Percentiles rank a stretch among this genome's conserved stretches.
Evolutionary conservation across 345 rosid species (phyloP).

Genomic region (Firmiana major): DNA sequence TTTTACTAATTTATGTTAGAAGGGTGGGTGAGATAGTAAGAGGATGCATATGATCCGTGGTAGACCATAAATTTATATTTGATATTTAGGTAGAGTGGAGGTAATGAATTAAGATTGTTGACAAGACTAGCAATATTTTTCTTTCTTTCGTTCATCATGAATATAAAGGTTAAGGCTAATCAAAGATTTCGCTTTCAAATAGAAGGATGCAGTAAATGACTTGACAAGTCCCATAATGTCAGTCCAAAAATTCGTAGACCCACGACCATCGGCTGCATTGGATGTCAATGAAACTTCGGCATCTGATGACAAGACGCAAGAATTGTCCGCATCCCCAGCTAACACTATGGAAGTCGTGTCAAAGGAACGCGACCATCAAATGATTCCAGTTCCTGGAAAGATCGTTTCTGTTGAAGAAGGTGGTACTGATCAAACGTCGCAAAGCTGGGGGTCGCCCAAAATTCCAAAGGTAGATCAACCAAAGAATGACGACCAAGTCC

Average conservation of each 20-base stretch:
- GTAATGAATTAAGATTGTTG: too few relatives aligned
- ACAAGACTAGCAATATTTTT: too few relatives aligned
- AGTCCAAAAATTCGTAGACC: slow-evolving; percentile 35
- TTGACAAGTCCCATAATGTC: slow-evolving; percentile 27
- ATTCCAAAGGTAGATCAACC: slow-evolving; percentile 43
- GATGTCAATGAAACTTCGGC: slow-evolving; percentile 33
- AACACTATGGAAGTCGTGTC: slow-evolving; percentile 33
- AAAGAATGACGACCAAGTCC: slow-evolving; percentile 40
- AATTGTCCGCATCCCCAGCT: slow-evolving; percentile 28
- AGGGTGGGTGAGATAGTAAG: too few relatives aligned
- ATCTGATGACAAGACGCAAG: slow-evolving; percentile 30
- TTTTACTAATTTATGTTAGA: too few relatives aligned
- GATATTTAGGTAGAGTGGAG: too few relatives aligned
- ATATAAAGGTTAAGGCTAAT: not conserved
- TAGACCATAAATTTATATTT: too few relatives aligned
- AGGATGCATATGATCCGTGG: too few relatives aligned
- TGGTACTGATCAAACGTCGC: slow-evolving; percentile 37
- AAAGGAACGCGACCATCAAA: slow-evolving; percentile 19
- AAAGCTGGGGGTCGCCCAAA: slow-evolving; percentile 40
- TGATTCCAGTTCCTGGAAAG: slow-evolving; percentile 18
- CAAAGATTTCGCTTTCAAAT: not conserved
- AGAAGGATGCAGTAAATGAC: slow-evolving; percentile 32
- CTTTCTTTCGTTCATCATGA: too few relatives aligned
- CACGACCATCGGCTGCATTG: slow-evolving; percentile 30
- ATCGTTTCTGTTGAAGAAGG: slow-evolving; percentile 33